These are phyloP conservation scores for Chlamydomonas schloesseri DNA, from an alignment of 139 green algal genomes.

Conservation along the genomic window DNA sequence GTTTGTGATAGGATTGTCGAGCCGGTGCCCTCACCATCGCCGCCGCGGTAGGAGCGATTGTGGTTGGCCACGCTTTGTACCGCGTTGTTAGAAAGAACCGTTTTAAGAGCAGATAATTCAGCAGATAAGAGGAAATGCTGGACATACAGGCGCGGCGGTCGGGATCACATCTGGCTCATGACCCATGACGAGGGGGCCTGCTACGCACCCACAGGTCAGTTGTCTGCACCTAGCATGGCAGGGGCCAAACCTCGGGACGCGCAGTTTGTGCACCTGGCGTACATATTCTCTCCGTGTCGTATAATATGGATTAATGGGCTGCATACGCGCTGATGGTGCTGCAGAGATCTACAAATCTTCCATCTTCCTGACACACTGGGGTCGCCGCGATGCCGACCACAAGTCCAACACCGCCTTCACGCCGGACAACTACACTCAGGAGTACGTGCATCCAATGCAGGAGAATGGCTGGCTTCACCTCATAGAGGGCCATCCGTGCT, in stretches of 20 bases:
- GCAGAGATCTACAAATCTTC: slow-evolving; percentile 53
- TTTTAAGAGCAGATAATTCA: no score
- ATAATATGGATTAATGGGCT: no score
- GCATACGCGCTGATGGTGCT: not conserved
- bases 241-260: no score
- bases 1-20: no score
- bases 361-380: slow-evolving; percentile 68
- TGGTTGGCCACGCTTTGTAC: no score
- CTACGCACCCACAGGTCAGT: slow-evolving; percentile 42
- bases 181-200: slow-evolving; percentile 57
- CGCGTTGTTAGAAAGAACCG: no score
- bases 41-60: no score
- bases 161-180: slow-evolving; percentile 76
- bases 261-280: no score
- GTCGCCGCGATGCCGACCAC: slow-evolving; percentile 29
- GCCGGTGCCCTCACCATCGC: no score
- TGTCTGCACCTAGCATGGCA: no score
- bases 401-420: slow-evolving; percentile 46
- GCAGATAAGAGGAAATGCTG: no score
- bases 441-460: slow-evolving; percentile 21
- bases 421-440: slow-evolving; percentile 60
- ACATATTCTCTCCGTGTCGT: no score
- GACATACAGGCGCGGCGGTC: slow-evolving; percentile 48
- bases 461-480: slow-evolving; percentile 51
- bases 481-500: slow-evolving; percentile 54